Conservation (phyloP, 371 early-diverging fungal genomes). For the Mucor saturninus region DNA sequence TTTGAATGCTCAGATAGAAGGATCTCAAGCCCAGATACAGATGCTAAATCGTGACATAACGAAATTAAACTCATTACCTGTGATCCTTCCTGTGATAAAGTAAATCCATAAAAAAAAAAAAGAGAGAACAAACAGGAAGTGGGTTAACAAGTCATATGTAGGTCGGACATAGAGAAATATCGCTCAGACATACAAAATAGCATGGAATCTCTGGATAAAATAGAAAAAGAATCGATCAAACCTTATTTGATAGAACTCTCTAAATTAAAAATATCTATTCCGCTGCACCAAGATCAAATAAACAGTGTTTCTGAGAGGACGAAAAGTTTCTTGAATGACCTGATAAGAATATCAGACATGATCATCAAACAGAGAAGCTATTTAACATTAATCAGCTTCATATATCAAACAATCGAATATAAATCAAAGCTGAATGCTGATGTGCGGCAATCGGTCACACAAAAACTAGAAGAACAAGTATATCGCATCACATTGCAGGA, state of each 20-base stretch:
- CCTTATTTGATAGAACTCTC: slow-evolving; percentile 8
- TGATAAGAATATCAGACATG: slow-evolving; percentile 2
- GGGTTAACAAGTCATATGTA: neutral
- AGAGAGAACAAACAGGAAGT: neutral
- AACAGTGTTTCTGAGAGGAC: neutral
- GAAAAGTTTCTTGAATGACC: neutral
- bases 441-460: too few species aligned
- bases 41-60: slow-evolving; percentile 9
- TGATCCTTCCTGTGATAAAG: slow-evolving; percentile 19
- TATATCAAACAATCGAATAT: too few species aligned
- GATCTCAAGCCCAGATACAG: slow-evolving; percentile 18
- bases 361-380: slow-evolving; percentile 15
- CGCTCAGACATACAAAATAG: slow-evolving; percentile 9
- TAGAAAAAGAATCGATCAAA: slow-evolving; percentile 15
- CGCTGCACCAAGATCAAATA: slow-evolving; percentile 1
- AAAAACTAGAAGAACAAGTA: neutral
- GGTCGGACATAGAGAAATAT: slow-evolving; percentile 16
- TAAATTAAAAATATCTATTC: neutral
- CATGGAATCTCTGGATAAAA: neutral
- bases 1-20: slow-evolving; percentile 22
- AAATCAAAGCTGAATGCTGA: too few species aligned
- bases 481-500: neutral
- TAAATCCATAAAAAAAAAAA: neutral
- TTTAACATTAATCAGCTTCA: neutral
- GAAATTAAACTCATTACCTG: slow-evolving; percentile 23